A percentile compares a stretch with the other conserved stretches of the same genome.
phyloP scores from a whole-genome alignment of 768 basidiomycete genomes.

The Collybiopsis luxurians region DNA sequence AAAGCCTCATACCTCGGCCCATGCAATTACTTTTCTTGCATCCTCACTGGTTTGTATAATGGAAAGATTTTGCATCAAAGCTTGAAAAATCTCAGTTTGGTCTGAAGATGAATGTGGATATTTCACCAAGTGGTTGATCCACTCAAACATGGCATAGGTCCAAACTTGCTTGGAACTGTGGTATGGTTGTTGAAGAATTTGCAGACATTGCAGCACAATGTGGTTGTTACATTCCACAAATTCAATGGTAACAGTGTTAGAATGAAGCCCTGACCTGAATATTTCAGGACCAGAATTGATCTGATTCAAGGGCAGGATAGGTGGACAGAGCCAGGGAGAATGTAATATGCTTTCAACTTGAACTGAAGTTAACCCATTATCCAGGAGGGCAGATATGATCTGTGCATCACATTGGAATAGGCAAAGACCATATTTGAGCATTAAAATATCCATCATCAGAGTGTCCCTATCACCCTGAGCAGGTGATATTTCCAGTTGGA shows the following conservation, averaged over 20 bases:
- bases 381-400: not conserved
- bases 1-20: too few species aligned
- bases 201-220: not conserved
- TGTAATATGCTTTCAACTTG: not conserved
- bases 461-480: not conserved
- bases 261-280: not conserved
- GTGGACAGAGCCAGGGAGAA: not conserved
- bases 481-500: not conserved
- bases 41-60: not conserved
- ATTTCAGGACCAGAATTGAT: not conserved
- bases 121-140: not conserved
- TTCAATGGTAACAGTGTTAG: not conserved
- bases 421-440: not conserved
- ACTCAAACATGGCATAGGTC: not conserved
- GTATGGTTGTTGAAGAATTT: not conserved
- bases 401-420: not conserved
- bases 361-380: not conserved
- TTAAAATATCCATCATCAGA: not conserved
- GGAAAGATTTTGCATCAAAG: not conserved
- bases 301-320: not conserved
- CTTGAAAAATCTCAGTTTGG: not conserved
- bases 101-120: not conserved
- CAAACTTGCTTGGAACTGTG: not conserved
- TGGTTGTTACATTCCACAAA: not conserved
- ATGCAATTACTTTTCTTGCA: not conserved